Conservation (phyloP, 805 yeast genomes). For the Candida ascalaphidarum region DNA sequence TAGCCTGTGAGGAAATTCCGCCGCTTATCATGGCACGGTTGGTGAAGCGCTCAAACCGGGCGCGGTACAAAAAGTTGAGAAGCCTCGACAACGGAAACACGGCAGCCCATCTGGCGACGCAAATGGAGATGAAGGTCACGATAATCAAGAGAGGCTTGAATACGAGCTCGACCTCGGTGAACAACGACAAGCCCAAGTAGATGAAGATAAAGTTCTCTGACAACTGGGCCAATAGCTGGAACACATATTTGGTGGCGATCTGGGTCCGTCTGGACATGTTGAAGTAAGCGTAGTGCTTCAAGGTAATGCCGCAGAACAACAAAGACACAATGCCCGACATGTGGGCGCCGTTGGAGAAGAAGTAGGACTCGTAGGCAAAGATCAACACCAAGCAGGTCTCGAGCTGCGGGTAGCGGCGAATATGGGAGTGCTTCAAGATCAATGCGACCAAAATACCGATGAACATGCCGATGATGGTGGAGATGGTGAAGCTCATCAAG, state of each 20-base stretch:
- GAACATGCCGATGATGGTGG: conserved; percentile 80
- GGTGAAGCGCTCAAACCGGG: conserved; percentile 40
- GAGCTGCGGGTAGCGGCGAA: conserved; percentile 91
- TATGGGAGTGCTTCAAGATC: conserved; percentile 83
- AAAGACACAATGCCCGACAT: conserved; percentile 98
- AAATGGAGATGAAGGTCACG: conserved; percentile 81
- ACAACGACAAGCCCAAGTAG: conserved; percentile 85
- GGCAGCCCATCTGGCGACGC: conserved; percentile 94
- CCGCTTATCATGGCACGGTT: conserved; percentile 21
- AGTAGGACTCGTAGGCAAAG: conserved; percentile 92
- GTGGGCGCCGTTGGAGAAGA: conserved; percentile 97
- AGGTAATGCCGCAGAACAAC: conserved; percentile 90
- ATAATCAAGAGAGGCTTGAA: conserved; percentile 91
- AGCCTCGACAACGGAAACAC: conserved; percentile 88
- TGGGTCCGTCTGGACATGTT: conserved; percentile 97
- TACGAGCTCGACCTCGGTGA: conserved; percentile 92
- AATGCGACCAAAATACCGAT: conserved; percentile 87
- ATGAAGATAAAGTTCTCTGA: conserved; percentile 96
- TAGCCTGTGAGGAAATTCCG: conserved; percentile 31
- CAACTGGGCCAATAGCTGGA: conserved; percentile 88
- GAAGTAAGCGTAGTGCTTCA: conserved; percentile 94
- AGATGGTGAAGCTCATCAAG: conserved; percentile 85
- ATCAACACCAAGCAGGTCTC: conserved; percentile 88
- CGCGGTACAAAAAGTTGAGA: conserved; percentile 69
- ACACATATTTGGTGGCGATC: conserved; percentile 89